Conservation (phyloP, 179 eudicot genomes). For the Camellia oleifera region DNA sequence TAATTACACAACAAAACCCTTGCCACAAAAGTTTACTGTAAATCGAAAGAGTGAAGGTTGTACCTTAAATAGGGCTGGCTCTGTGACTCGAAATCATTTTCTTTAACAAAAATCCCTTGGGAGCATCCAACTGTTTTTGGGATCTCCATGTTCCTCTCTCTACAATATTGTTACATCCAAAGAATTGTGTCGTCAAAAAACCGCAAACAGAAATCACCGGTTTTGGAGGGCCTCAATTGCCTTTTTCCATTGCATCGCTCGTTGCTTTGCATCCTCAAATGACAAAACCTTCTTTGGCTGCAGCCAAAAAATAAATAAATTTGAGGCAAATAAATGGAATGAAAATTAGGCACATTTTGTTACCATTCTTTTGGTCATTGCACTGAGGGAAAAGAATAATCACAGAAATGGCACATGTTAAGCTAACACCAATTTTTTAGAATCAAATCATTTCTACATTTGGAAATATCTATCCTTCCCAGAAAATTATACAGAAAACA, state of each 20-base stretch:
- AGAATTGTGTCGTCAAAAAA: conserved; percentile 18
- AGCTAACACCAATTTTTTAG: neutral
- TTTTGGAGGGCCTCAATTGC: conserved; percentile 83
- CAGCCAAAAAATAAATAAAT: neutral
- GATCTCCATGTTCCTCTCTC: conserved; percentile 19
- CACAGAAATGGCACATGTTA: neutral
- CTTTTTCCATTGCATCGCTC: conserved; percentile 88
- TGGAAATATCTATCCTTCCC: too few relatives aligned
- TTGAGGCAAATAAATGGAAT: neutral
- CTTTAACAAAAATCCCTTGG: neutral
- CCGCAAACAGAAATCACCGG: conserved; percentile 37
- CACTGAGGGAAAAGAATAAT: neutral
- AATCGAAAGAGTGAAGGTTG: neutral
- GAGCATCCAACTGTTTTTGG: conserved; percentile 12
- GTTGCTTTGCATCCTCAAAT: conserved; percentile 86
- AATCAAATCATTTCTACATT: neutral
- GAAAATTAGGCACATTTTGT: neutral
- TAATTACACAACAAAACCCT: neutral
- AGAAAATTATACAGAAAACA: too few relatives aligned
- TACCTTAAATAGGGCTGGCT: neutral
- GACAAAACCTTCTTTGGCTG: conserved; percentile 62
- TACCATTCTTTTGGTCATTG: neutral
- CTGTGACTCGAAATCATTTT: conserved; percentile 8
- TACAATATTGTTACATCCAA: conserved; percentile 23
- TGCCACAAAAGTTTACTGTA: neutral